Evolutionary conservation across 148 eudicot species (phyloP).

Genomic region (Fagopyrum esculentum): DNA sequence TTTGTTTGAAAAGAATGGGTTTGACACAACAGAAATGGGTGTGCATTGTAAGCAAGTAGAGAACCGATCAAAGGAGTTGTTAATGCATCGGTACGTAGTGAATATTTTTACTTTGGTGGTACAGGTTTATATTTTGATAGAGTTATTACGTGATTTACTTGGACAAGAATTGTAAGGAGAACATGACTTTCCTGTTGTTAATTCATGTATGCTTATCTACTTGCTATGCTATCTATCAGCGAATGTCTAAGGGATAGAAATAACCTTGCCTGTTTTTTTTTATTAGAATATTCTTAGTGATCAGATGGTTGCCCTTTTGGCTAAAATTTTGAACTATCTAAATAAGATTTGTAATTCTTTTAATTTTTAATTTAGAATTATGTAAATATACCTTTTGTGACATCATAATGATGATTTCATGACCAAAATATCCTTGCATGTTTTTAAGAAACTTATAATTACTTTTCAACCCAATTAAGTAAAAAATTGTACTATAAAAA

Average conservation of each 20-base stretch:
- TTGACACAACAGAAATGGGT: slow-evolving; percentile 56
- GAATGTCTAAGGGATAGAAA: neutral
- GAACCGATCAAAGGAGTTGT: slow-evolving; percentile 79
- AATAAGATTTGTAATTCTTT: too few species aligned
- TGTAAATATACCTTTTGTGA: too few species aligned
- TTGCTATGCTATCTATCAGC: neutral
- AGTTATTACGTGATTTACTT: neutral
- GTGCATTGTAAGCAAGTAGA: slow-evolving; percentile 89
- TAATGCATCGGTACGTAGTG: slow-evolving; percentile 77
- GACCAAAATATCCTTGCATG: too few species aligned
- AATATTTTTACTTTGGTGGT: neutral
- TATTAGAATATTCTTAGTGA: neutral
- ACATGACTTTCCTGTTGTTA: slow-evolving; percentile 1
- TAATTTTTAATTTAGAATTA: too few species aligned
- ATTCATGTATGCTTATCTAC: neutral
- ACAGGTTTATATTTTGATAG: neutral
- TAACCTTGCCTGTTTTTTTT: neutral
- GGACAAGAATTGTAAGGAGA: neutral
- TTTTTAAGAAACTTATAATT: too few species aligned
- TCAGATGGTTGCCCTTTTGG: too few species aligned
- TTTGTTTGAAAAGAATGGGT: slow-evolving; percentile 65
- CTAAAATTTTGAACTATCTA: too few species aligned
- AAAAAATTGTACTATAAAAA: too few species aligned
- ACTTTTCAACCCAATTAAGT: too few species aligned
- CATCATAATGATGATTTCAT: too few species aligned